Evolutionary conservation across 371 early-diverging fungal genomes (phyloP).

Genomic region (Mortierella polycephala): DNA sequence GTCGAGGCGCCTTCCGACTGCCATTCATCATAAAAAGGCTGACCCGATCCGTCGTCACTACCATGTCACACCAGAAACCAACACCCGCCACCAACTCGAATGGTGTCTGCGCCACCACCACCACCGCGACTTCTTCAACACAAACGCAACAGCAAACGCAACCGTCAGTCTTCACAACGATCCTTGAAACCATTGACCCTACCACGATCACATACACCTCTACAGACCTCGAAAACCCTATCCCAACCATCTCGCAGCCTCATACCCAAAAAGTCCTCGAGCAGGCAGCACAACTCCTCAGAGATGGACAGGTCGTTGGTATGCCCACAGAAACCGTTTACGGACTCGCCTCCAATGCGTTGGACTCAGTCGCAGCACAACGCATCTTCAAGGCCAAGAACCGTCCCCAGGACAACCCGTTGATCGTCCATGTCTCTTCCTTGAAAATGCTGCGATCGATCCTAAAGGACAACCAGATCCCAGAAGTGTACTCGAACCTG

Average conservation of each 20-base stretch:
- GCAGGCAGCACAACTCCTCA: slow-evolving; percentile 60
- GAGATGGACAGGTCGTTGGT: slow-evolving; percentile 77
- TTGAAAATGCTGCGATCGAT: slow-evolving; percentile 87
- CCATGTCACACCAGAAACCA: slow-evolving; percentile 5
- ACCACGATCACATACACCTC: slow-evolving; percentile 34
- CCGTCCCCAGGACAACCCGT: slow-evolving; percentile 98
- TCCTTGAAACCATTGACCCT: slow-evolving; percentile 48
- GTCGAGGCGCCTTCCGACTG: slow-evolving; percentile 15
- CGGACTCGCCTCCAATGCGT: slow-evolving; percentile 96
- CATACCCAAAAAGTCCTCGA: slow-evolving; percentile 54
- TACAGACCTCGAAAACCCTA: slow-evolving; percentile 42
- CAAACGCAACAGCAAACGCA: neutral
- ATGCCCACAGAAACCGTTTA: slow-evolving; percentile 99
- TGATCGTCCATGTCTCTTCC: slow-evolving; percentile 97
- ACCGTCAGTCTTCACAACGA: slow-evolving; percentile 23
- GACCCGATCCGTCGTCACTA: slow-evolving; percentile 6
- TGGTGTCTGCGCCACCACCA: neutral
- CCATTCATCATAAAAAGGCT: neutral
- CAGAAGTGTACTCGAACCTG: slow-evolving; percentile 70
- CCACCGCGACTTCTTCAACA: neutral
- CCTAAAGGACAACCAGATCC: slow-evolving; percentile 68
- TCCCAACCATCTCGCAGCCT: slow-evolving; percentile 21
- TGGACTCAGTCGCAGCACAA: slow-evolving; percentile 75
- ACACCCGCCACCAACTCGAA: slow-evolving; percentile 2
- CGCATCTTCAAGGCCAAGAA: slow-evolving; percentile 94